Evolutionary conservation across 805 yeast species (phyloP).

Genomic region (Yarrowia sp.): DNA sequence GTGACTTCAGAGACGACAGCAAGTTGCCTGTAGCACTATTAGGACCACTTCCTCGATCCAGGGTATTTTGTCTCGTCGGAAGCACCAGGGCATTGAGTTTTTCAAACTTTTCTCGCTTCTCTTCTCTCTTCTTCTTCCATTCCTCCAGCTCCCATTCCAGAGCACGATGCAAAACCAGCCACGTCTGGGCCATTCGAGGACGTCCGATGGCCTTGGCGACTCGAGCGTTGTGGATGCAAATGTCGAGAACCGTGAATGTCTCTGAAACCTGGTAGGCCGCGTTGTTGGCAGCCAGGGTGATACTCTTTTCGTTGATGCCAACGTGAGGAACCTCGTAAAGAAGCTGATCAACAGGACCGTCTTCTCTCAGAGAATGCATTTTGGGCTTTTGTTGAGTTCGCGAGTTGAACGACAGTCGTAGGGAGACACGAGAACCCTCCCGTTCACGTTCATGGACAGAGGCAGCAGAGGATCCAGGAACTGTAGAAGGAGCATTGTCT

Average conservation of each 20-base stretch:
- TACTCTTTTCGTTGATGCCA: constrained; percentile 22
- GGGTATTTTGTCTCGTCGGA: constrained; percentile 2
- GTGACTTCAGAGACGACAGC: neutral
- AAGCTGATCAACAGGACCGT: constrained; percentile 20
- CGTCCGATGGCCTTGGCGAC: constrained; percentile 53
- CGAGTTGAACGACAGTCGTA: constrained; percentile 15
- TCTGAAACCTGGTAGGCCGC: neutral
- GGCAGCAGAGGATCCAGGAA: constrained; percentile 6
- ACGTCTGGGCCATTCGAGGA: constrained; percentile 64
- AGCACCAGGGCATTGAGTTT: neutral
- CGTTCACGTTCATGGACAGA: constrained; percentile 40
- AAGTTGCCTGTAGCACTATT: neutral
- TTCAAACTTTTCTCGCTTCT: constrained; percentile 10
- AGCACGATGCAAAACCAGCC: constrained; percentile 63
- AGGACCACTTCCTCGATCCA: constrained; percentile 5
- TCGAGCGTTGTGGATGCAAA: constrained; percentile 32
- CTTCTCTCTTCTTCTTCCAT: constrained; percentile 18
- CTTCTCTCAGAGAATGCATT: constrained; percentile 1
- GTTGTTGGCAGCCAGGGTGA: constrained; percentile 22
- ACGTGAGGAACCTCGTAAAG: constrained; percentile 32
- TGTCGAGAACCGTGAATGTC: constrained; percentile 4
- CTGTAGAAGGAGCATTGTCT: neutral
- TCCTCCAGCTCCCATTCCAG: constrained; percentile 50
- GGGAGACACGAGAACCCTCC: neutral
- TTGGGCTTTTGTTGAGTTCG: constrained; percentile 17